Conservation (phyloP, 1,139 yeast species). For the Diutina ranongensis region DNA sequence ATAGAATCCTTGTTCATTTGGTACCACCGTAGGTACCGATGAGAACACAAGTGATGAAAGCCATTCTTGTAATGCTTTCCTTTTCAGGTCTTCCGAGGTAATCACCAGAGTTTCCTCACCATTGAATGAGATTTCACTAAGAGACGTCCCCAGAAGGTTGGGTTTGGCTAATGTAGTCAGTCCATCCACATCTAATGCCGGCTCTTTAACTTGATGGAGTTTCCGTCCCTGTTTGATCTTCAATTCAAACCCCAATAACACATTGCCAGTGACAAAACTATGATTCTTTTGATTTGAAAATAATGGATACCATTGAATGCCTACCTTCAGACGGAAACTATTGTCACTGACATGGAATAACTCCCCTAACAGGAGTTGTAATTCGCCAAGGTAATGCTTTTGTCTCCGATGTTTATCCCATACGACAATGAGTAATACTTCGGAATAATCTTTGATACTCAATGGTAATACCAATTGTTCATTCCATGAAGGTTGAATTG, state of each 20-base stretch:
- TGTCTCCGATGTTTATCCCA: slow-evolving; percentile 38
- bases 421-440: slow-evolving; percentile 24
- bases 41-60: slow-evolving; percentile 20
- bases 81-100: not conserved
- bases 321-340: slow-evolving; percentile 15
- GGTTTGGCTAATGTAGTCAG: too few relatives aligned
- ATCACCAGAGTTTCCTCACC: not conserved
- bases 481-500: slow-evolving; percentile 37
- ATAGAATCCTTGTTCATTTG: slow-evolving; percentile 34
- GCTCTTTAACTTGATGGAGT: not conserved
- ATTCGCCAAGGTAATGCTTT: slow-evolving; percentile 46
- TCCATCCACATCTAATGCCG: too few relatives aligned
- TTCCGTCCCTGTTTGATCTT: slow-evolving; percentile 12
- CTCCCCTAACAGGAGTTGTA: slow-evolving; percentile 33
- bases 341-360: slow-evolving; percentile 19
- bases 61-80: slow-evolving; percentile 19
- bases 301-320: slow-evolving; percentile 39
- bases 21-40: slow-evolving; percentile 14
- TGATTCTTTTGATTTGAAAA: slow-evolving; percentile 35
- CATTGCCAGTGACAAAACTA: slow-evolving; percentile 46
- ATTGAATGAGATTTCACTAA: not conserved
- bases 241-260: slow-evolving; percentile 40
- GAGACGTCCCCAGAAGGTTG: too few relatives aligned
- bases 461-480: slow-evolving; percentile 24
- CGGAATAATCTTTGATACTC: slow-evolving; percentile 17